Evolutionary conservation across 2,329 filamentous ascomycete species (phyloP), one percentile per base, ranked within the genome.

Genomic region (Elsinoe fawcettii): DNA sequence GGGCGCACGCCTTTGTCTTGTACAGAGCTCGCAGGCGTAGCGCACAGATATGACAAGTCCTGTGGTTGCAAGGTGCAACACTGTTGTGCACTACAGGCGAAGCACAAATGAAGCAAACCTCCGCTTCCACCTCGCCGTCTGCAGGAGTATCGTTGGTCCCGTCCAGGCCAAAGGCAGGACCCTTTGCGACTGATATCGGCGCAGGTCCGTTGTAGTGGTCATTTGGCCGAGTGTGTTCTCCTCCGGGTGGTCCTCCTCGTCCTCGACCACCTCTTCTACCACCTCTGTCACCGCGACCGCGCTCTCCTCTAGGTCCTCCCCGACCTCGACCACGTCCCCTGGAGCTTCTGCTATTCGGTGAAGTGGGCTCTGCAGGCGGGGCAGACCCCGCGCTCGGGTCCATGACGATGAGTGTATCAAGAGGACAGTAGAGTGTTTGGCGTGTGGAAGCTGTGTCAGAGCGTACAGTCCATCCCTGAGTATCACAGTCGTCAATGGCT

Each of bases 91-190:
- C 83, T 49, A 99, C 86, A 1, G 86, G 83, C 63, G 91, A 96
- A 58, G 93, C 92, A 73, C 93, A 99, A 67, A 99, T 99, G 73
- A 97, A 97, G 81, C 93, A 99, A 60, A 96, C 81, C 61, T 96
- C 90, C 23, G 79, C 85, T 56, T 71, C 69, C 34, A 65, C 64
- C 55, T 66, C 65, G 49, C 71, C 71, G 7, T 57, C 63, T 30
- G 39, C 60, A 23, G 27, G 25, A 16, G 51, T 32, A 37, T 53
- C 58, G 32, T 51, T 58, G 8, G 41, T 30, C 32, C 49, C 55
- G 22, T 55, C 39, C n/a, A 39, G 18, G 39, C 54, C 23, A 46
- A 51, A 47, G 55, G 60, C 62, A 58, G 56, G 59, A 44, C 49
- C 60, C 43, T 57, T 49, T 58, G 65, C 63, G 64, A 66, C 65